phyloP scores from a whole-genome alignment of 2,329 filamentous ascomycete genomes.

The Diaporthe eres region DNA sequence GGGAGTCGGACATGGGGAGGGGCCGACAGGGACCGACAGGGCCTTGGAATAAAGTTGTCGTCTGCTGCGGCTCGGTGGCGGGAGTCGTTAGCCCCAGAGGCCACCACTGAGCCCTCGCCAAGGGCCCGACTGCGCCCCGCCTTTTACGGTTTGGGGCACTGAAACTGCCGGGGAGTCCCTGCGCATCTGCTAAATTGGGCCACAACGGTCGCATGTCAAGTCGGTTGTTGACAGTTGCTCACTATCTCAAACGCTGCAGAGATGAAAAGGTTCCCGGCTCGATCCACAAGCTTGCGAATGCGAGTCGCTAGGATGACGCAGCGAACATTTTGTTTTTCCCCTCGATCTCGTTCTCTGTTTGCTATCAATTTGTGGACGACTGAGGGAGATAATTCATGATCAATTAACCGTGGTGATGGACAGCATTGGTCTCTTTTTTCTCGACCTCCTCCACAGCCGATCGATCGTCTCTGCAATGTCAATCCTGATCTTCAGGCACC shows the following conservation, averaged over 20 bases:
- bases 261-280: slow-evolving; percentile 6
- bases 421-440: neutral
- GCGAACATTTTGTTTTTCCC: neutral
- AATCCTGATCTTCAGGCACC: slow-evolving; percentile 34
- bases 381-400: neutral
- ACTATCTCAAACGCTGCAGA: slow-evolving; percentile 14
- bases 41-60: slow-evolving; percentile 30
- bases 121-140: slow-evolving; percentile 33
- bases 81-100: neutral
- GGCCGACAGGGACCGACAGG: neutral
- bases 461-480: slow-evolving; percentile 1
- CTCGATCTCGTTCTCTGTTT: neutral
- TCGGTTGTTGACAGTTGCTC: neutral
- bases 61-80: slow-evolving; percentile 22
- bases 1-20: neutral
- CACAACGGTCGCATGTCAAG: slow-evolving; percentile 8
- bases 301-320: neutral
- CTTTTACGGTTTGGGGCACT: slow-evolving; percentile 31
- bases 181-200: slow-evolving; percentile 6
- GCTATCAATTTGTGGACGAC: neutral
- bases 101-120: slow-evolving; percentile 1
- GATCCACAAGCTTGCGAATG: slow-evolving; percentile 26
- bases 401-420: neutral
- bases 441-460: neutral
- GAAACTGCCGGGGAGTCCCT: slow-evolving; percentile 27